These are phyloP conservation scores for Aquilaria agallochum DNA, from an alignment of 441 rosid species.

Conservation along the genomic window DNA sequence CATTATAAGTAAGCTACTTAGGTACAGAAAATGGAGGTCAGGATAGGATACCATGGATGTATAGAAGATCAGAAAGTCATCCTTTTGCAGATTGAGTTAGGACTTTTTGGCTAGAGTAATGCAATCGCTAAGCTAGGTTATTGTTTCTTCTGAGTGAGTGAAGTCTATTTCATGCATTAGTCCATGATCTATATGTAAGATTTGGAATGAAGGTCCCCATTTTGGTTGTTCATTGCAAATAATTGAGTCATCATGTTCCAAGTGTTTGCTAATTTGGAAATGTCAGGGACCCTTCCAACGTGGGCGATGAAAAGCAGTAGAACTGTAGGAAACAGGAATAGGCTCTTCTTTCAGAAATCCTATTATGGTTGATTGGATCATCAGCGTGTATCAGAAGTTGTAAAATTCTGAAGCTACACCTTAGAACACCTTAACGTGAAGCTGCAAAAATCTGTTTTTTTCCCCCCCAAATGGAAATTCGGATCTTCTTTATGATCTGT, in stretches of 20 bases:
- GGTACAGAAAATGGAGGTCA: conserved; percentile 10
- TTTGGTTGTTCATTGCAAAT: conserved; percentile 2
- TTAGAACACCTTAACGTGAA: too few relatives aligned
- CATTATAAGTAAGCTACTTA: not conserved
- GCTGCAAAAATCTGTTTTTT: not conserved
- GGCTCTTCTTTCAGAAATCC: not conserved
- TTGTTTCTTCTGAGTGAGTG: not conserved
- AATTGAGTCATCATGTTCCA: conserved; percentile 4
- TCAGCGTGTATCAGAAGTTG: too few relatives aligned
- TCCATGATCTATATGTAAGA: conserved; percentile 7
- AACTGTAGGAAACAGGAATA: conserved; percentile 4
- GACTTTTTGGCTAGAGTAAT: conserved; percentile 5
- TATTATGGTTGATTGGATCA: too few relatives aligned
- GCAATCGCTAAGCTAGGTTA: not conserved
- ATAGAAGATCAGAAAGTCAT: not conserved
- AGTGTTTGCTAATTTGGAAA: conserved; percentile 19
- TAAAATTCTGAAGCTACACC: conserved; percentile 3
- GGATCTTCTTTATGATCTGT: not conserved
- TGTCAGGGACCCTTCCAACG: conserved; percentile 15
- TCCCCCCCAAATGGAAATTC: too few relatives aligned
- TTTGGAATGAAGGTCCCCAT: conserved; percentile 13
- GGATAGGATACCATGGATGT: not conserved
- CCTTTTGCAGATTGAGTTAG: conserved; percentile 3
- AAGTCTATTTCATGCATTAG: not conserved
- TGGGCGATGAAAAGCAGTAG: conserved; percentile 7